Conservation (phyloP, 108 stramenopile species). For the Nitzschia putrida region DNA sequence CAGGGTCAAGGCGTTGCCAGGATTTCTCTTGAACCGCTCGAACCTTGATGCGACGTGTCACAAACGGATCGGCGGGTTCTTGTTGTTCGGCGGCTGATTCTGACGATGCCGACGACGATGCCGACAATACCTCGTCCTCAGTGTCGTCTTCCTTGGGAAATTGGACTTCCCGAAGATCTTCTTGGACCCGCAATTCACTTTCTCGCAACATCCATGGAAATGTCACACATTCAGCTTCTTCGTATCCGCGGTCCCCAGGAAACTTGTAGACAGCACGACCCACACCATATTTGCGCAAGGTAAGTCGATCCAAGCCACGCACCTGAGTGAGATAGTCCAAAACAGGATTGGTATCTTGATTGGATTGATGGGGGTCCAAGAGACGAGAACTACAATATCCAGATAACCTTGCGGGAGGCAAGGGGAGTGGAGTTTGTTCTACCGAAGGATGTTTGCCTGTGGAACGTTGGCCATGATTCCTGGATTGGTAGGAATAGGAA, state of each 20-base stretch:
- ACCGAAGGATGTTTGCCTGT: background rate
- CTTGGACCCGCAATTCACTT: conserved; percentile 60
- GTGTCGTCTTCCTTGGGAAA: conserved; percentile 13
- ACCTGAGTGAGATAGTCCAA: conserved; percentile 59
- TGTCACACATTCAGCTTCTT: conserved; percentile 72
- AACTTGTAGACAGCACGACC: conserved; percentile 81
- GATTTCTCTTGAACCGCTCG: conserved; percentile 79
- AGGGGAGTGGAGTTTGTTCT: conserved; percentile 44
- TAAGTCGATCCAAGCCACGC: conserved; percentile 60
- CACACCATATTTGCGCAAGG: conserved; percentile 89
- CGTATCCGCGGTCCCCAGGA: conserved; percentile 34
- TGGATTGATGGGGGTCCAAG: conserved; percentile 37
- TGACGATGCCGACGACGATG: background rate
- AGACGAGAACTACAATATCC: conserved; percentile 52
- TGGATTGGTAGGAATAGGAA: background rate
- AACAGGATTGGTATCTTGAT: conserved; percentile 20
- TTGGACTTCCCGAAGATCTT: conserved; percentile 50
- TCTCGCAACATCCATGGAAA: conserved; percentile 91
- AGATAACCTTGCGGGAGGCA: conserved; percentile 59
- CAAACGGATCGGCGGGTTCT: conserved; percentile 37
- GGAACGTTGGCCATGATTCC: background rate
- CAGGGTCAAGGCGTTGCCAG: conserved; percentile 79
- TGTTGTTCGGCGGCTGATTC: too few relatives aligned
- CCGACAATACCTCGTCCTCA: background rate
- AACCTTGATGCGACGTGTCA: conserved; percentile 81